Conservation (phyloP, 1,284 basidiomycete species). For the Ganoderma meredithae region DNA sequence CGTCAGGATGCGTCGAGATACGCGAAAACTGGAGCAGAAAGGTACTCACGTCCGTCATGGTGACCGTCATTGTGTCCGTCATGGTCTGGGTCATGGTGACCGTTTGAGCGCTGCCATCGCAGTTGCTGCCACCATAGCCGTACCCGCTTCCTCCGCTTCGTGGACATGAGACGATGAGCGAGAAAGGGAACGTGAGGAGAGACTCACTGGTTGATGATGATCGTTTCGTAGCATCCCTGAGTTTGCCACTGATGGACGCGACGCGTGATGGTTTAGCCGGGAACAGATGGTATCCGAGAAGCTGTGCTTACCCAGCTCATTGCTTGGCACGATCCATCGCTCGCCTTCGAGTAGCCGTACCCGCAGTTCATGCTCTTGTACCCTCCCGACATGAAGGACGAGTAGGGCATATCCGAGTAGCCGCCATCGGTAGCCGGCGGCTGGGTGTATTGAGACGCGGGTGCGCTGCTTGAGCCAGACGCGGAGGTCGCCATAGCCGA, state of each 20-base stretch:
- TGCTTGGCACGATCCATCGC: constrained; percentile 59
- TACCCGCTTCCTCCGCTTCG: constrained; percentile 27
- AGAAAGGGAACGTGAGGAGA: constrained; percentile 1
- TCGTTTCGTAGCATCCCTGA: constrained; percentile 69
- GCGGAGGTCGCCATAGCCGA: constrained; percentile 26
- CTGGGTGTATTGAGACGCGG: constrained; percentile 50
- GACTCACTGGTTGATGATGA: constrained; percentile 62
- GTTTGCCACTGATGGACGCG: constrained; percentile 45
- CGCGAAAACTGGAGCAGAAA: not conserved
- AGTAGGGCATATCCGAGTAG: constrained; percentile 62
- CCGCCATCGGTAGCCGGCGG: constrained; percentile 50
- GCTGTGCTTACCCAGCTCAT: constrained; percentile 61
- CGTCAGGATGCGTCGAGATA: constrained; percentile 13
- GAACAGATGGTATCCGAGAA: not conserved
- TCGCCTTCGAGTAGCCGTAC: constrained; percentile 65
- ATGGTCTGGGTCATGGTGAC: constrained; percentile 44
- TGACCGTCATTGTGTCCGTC: constrained; percentile 43
- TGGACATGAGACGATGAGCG: constrained; percentile 7
- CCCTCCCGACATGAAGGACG: constrained; percentile 63
- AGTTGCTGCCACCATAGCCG: constrained; percentile 33
- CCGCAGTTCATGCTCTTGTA: constrained; percentile 71
- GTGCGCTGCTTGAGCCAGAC: constrained; percentile 34
- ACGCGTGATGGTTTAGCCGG: constrained; percentile 12
- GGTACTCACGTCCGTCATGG: constrained; percentile 33
- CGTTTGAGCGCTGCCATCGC: constrained; percentile 39